Evolutionary conservation across 768 basidiomycete genomes (phyloP), one percentile per base, ranked within the genome.

Genomic region (Pleurotus tuber-regium): DNA sequence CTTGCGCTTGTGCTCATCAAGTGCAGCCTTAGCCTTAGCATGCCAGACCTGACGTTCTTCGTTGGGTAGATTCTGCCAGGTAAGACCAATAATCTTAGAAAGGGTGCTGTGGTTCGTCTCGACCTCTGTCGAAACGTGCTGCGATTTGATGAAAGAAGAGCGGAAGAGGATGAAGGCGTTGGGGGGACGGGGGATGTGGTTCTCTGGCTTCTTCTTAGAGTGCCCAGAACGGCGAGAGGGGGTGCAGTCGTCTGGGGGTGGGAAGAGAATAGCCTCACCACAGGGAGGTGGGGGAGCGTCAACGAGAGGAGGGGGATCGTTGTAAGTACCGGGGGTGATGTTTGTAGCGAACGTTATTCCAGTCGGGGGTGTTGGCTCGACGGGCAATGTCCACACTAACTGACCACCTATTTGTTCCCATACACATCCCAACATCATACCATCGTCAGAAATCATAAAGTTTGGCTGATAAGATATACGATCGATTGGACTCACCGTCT

Each of bases 131-230:
- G 87, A 83, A 57, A 91, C 87, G 58, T 86, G 86, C 59, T 87
- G 84, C 58, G 73, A 78, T 70, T 87, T 87, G 66, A 90, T 87
- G 68, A 90, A 90, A 0, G 85, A 84, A 0, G 87, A 87, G 55
- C 89, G 84, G 75, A 91, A 92, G 60, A 92, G 78, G 62, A 91
- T 92, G 70, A 92, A 92, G 21, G 89, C 89, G 61, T 92, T 91
- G 2, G 89, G 87, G 1, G 89, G 89, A 36, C 89, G 86, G 14
- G 89, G 89, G 56, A 92, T 87, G 63, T 90, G 86, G 56, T 86
- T 79, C 23, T 82, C 80, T 11, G 81, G 78, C 63, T 85, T 86
- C 69, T 87, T 86, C 73, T 82, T 86, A 41, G 77, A 71, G 59
- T 88, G 87, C 0, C 77, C 75, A 4, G 73, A 65, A 33, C 75